Conservation (phyloP, 257 asterid genomes). For the Salvia splendens region DNA sequence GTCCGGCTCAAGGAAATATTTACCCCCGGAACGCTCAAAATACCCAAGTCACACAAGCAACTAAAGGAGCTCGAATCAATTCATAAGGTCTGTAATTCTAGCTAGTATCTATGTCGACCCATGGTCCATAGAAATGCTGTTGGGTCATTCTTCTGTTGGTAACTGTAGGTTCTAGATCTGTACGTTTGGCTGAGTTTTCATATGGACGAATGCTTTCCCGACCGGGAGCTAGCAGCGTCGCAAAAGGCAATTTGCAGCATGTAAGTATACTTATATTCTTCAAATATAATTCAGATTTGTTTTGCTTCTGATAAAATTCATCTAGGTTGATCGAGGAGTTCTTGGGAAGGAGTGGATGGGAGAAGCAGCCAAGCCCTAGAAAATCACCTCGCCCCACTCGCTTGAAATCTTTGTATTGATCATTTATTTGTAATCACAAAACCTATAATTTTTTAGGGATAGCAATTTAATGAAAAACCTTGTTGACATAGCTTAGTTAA, state of each 20-base stretch:
- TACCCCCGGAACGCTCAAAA: conserved; percentile 74
- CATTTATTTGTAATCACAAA: not conserved
- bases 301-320: conserved; percentile 8
- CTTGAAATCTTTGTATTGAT: conserved; percentile 29
- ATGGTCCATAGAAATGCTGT: not conserved
- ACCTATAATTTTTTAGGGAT: not conserved
- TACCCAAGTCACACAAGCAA: conserved; percentile 72
- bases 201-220: conserved; percentile 85
- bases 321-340: conserved; percentile 86
- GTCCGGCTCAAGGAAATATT: conserved; percentile 89
- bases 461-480: not conserved
- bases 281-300: conserved; percentile 1
- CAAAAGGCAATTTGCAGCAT: conserved; percentile 89
- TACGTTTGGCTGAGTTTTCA: conserved; percentile 94
- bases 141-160: conserved; percentile 17
- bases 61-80: conserved; percentile 96
- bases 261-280: conserved; percentile 46
- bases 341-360: conserved; percentile 59
- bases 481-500: not conserved
- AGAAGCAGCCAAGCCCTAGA: conserved; percentile 44
- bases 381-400: conserved; percentile 28
- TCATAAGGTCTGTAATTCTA: conserved; percentile 68
- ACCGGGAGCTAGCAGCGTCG: conserved; percentile 81
- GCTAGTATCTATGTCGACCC: not conserved
- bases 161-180: conserved; percentile 77